Conservation (phyloP, 495 filamentous ascomycete genomes). For the Mytilinidion resinicola region DNA sequence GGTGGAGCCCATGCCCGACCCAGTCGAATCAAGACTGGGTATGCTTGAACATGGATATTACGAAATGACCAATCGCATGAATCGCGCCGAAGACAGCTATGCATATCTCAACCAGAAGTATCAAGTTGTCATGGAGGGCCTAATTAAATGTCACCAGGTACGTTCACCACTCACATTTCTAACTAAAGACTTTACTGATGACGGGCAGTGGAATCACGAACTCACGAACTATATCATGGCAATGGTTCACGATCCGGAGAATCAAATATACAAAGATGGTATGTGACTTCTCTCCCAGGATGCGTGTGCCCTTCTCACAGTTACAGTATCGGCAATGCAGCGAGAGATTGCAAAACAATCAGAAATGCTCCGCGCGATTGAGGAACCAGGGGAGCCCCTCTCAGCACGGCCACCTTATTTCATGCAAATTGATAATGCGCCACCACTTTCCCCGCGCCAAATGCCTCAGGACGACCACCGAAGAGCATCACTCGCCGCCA, state of each 20-base stretch:
- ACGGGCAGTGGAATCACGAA: slow-evolving; percentile 60
- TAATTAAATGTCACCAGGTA: slow-evolving; percentile 71
- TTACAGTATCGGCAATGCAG: slow-evolving; percentile 69
- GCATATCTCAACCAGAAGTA: slow-evolving; percentile 72
- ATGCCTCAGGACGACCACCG: slow-evolving; percentile 69
- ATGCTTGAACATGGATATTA: slow-evolving; percentile 75
- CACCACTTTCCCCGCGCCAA: slow-evolving; percentile 89
- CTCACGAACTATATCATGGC: slow-evolving; percentile 65
- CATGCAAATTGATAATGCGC: slow-evolving; percentile 58
- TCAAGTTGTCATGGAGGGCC: slow-evolving; percentile 72
- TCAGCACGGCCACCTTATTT: slow-evolving; percentile 72
- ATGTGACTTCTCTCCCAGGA: slow-evolving; percentile 24
- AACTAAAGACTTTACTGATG: neutral
- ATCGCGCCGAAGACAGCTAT: slow-evolving; percentile 77
- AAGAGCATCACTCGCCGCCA: slow-evolving; percentile 47
- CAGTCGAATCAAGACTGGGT: slow-evolving; percentile 67
- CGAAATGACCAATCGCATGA: slow-evolving; percentile 68
- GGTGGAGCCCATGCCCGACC: slow-evolving; percentile 71
- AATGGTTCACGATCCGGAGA: slow-evolving; percentile 61
- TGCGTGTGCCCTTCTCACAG: slow-evolving; percentile 17
- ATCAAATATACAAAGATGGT: slow-evolving; percentile 54
- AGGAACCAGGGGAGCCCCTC: slow-evolving; percentile 70
- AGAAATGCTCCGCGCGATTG: slow-evolving; percentile 62
- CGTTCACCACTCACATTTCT: slow-evolving; percentile 13
- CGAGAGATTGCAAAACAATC: slow-evolving; percentile 77